phyloP scores from a whole-genome alignment of 2,329 filamentous ascomycete genomes.

The Ascochyta viciae-villosae region DNA sequence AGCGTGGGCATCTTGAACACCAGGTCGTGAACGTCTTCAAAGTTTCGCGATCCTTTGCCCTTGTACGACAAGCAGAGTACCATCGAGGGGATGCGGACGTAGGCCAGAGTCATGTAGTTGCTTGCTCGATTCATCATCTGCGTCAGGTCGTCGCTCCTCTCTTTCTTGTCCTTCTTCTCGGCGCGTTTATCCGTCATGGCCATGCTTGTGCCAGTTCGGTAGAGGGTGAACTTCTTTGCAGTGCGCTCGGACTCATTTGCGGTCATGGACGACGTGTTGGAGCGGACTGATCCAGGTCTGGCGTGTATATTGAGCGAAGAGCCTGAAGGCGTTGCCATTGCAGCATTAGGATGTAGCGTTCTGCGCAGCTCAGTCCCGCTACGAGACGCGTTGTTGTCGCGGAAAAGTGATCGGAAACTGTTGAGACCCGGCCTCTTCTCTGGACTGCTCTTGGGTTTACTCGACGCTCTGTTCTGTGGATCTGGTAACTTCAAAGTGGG shows the following conservation, averaged over 20 bases:
- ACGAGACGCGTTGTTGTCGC: conserved; percentile 37
- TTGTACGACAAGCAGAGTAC: conserved; percentile 97
- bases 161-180: conserved; percentile 58
- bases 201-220: conserved; percentile 52
- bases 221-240: conserved; percentile 47
- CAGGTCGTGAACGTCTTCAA: conserved; percentile 96
- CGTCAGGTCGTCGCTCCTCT: conserved; percentile 84
- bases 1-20: conserved; percentile 94
- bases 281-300: conserved; percentile 42
- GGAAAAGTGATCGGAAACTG: conserved; percentile 46
- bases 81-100: conserved; percentile 93
- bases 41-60: conserved; percentile 91
- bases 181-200: conserved; percentile 50
- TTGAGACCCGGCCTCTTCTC: conserved; percentile 39
- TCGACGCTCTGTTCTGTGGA: conserved; percentile 48
- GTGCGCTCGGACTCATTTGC: conserved; percentile 42
- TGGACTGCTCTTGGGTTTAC: conserved; percentile 27
- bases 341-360: conserved; percentile 40
- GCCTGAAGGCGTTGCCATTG: conserved; percentile 19
- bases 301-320: conserved; percentile 23
- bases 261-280: conserved; percentile 32
- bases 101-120: conserved; percentile 96
- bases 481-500: conserved; percentile 73
- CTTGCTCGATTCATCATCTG: conserved; percentile 96
- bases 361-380: conserved; percentile 41